Percentiles rank a stretch among this genome's conserved stretches.
Evolutionary conservation across 768 basidiomycete species (phyloP).

Genomic region (Coprinopsis cinerea): DNA sequence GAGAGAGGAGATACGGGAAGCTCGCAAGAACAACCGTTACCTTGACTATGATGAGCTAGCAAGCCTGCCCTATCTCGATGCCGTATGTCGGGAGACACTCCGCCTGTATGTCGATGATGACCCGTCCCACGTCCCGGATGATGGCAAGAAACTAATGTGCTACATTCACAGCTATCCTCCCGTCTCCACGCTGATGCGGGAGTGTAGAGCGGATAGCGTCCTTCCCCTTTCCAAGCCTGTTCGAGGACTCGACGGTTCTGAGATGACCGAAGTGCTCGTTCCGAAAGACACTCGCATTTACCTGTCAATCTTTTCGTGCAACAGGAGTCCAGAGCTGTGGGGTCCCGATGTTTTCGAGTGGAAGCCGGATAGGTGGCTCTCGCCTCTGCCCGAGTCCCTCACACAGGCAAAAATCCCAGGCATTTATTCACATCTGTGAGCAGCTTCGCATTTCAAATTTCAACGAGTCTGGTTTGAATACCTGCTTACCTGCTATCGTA

Average conservation of each 20-base stretch:
- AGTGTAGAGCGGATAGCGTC: conserved; percentile 26
- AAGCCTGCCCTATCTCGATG: conserved; percentile 32
- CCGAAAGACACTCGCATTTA: conserved; percentile 34
- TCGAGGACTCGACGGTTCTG: conserved; percentile 29
- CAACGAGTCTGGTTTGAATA: no score
- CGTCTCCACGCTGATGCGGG: conserved; percentile 14
- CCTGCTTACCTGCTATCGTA: conserved; percentile 3
- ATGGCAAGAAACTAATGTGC: not conserved
- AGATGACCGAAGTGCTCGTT: conserved; percentile 29
- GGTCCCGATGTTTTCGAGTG: conserved; percentile 42
- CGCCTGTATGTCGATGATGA: conserved; percentile 24
- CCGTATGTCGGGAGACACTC: conserved; percentile 34
- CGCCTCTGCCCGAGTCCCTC: conserved; percentile 30
- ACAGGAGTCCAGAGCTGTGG: conserved; percentile 38
- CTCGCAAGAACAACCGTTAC: conserved; percentile 19
- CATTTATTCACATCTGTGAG: conserved; percentile 39
- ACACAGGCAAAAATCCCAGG: conserved; percentile 35
- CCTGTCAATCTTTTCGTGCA: conserved; percentile 31
- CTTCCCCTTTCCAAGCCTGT: conserved; percentile 38
- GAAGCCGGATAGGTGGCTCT: conserved; percentile 48
- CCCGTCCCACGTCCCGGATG: not conserved
- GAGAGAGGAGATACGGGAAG: conserved; percentile 29
- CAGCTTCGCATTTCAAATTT: not conserved
- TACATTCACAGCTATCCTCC: conserved; percentile 19
- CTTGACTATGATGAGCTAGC: conserved; percentile 33